Evolutionary conservation across 2,329 filamentous ascomycete genomes (phyloP).

Genomic region (Elsinoe arachidis): DNA sequence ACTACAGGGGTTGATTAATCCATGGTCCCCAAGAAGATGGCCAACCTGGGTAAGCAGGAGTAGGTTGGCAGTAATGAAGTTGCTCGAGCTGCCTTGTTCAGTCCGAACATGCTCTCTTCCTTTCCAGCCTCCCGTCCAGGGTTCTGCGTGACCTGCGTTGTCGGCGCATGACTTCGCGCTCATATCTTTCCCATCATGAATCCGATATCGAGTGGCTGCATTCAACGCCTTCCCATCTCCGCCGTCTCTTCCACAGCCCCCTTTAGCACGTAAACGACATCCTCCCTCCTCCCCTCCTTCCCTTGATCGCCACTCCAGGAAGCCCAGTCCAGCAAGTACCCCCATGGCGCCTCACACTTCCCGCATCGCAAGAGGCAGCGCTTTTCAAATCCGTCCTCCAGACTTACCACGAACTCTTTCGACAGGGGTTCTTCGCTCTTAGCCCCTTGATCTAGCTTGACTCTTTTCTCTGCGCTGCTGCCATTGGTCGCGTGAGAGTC

Average conservation of each 20-base stretch:
- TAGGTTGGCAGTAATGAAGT: too few species aligned
- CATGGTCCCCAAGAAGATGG: too few species aligned
- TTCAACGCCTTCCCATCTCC: constrained; percentile 34
- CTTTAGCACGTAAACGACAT: constrained; percentile 53
- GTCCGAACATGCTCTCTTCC: background rate
- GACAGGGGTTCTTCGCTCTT: background rate
- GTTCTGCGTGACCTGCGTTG: background rate
- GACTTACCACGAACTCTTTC: constrained; percentile 19
- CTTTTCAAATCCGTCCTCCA: constrained; percentile 58
- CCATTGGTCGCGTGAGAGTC: constrained; percentile 1
- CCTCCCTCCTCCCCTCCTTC: constrained; percentile 30
- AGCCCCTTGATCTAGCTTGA: background rate
- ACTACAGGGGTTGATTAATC: constrained; percentile 23
- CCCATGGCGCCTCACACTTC: constrained; percentile 52
- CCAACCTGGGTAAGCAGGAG: too few species aligned
- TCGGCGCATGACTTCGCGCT: too few species aligned
- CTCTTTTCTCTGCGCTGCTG: background rate
- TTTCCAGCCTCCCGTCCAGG: too few species aligned
- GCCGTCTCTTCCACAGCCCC: constrained; percentile 51
- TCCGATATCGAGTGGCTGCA: background rate
- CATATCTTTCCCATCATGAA: too few species aligned
- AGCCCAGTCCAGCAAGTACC: constrained; percentile 51
- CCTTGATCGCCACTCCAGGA: constrained; percentile 34
- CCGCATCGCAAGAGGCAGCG: constrained; percentile 50
- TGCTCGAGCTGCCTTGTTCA: too few species aligned